Base-by-base conservation (phyloP, 1,284 basidiomycete species). In the Apiotrichum gamsii region DNA sequence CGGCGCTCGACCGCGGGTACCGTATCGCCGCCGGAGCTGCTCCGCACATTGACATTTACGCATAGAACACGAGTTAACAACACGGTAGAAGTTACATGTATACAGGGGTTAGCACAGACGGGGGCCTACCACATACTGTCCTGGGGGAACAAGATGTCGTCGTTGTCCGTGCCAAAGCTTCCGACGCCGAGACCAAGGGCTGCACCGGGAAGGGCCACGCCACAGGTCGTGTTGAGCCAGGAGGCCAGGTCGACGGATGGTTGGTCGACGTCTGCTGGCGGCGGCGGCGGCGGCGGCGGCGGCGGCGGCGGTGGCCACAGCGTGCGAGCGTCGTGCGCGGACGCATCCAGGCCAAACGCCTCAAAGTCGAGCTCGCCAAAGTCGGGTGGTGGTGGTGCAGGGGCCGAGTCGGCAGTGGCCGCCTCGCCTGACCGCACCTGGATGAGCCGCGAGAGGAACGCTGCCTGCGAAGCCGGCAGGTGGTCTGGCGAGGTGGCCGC, bases 1-100 rank as follows among this genome's bases (percentile, higher is more conserved):
- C 75, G 54, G 64, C 67, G 3, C 72, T 90, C 61, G 84, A 89
- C 73, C 74, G 75, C 45, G 77, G 80, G 62, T 70, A 83, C 59
- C 83, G 80, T 14, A 72, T 87, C 66, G 87, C 87, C 10, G 76
- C 65, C 36, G 80, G 80, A 19, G 81, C 85, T 41, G 80, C 85
- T 57, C 72, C 77, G 41, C 76, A 78, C 28, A 64, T 85, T 47
- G 77, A 73, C 18, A 85, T 85, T 59, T 86, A 84, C 61, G 83
- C 82, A 38, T 85, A n/a, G n/a, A n/a, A n/a, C n/a, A n/a, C n/a
- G n/a, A n/a, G n/a, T n/a, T n/a, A n/a, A n/a, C n/a, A n/a, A n/a
- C n/a, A n/a, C n/a, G n/a, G n/a, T n/a, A n/a, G n/a, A n/a, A n/a
- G n/a, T n/a, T n/a, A n/a, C n/a, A n/a, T n/a, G n/a, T n/a, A n/a